Evolutionary conservation across 2,329 filamentous ascomycete genomes (phyloP).

Genomic region (Alternaria consortialis): DNA sequence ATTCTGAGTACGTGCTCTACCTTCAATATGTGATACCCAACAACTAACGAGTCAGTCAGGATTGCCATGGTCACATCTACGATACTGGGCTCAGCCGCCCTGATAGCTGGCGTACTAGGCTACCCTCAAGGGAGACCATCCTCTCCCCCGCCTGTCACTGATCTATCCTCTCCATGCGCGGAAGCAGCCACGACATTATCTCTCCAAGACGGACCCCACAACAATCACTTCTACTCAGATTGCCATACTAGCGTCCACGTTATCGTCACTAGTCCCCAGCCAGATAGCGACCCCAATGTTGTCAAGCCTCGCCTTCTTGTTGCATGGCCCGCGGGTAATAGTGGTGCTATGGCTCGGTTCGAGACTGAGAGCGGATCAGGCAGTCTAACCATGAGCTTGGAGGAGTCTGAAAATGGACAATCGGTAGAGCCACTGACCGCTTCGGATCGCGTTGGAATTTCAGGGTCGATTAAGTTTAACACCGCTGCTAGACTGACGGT

Average conservation of each 20-base stretch:
- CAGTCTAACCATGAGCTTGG: constrained; percentile 63
- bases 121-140: not conserved
- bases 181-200: constrained; percentile 46
- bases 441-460: constrained; percentile 59
- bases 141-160: not conserved
- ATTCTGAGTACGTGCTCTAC: not conserved
- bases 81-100: not conserved
- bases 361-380: constrained; percentile 63
- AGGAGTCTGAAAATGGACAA: constrained; percentile 57
- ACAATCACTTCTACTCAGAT: constrained; percentile 73
- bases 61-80: not conserved
- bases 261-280: constrained; percentile 66
- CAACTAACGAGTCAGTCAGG: not conserved
- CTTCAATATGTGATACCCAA: not conserved
- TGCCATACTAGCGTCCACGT: constrained; percentile 68
- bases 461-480: constrained; percentile 65
- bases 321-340: constrained; percentile 73
- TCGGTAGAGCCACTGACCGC: constrained; percentile 60
- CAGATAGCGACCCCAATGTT: constrained; percentile 62
- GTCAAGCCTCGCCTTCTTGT: constrained; percentile 66
- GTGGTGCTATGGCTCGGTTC: constrained; percentile 67
- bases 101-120: not conserved
- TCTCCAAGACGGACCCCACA: constrained; percentile 66
- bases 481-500: constrained; percentile 64
- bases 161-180: constrained; percentile 9